These are phyloP conservation scores for Brassica balearica DNA, from an alignment of 441 rosid species.

Conservation along the genomic window DNA sequence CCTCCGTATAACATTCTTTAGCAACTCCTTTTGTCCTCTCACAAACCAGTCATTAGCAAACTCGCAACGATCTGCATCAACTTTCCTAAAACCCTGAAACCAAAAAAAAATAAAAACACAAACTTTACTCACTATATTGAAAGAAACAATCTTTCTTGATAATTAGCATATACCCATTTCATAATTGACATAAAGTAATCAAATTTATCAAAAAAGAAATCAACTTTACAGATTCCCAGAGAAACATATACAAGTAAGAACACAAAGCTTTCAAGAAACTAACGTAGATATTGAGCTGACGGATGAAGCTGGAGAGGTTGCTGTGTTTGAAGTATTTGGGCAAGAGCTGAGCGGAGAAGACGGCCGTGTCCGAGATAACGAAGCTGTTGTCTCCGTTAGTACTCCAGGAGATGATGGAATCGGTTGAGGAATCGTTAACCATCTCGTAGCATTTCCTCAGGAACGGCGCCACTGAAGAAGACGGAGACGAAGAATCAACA, in stretches of 20 bases:
- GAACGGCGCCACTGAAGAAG: conserved; percentile 72
- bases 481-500: conserved; percentile 32
- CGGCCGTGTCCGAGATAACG: conserved; percentile 66
- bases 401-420: conserved; percentile 78
- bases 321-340: conserved; percentile 88
- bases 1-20: conserved; percentile 70
- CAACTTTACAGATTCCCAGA: conserved; percentile 9
- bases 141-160: conserved; percentile 11
- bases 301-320: conserved; percentile 86
- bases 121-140: conserved; percentile 13
- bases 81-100: conserved; percentile 87
- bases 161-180: background rate
- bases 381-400: conserved; percentile 57
- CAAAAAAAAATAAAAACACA: conserved; percentile 10
- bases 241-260: background rate
- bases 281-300: conserved; percentile 95
- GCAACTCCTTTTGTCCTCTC: conserved; percentile 69
- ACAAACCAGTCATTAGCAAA: conserved; percentile 87
- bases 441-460: conserved; percentile 87
- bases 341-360: conserved; percentile 71
- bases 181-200: conserved; percentile 16
- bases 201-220: background rate
- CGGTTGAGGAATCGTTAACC: conserved; percentile 78
- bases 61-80: conserved; percentile 88
- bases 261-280: conserved; percentile 35